Evolutionary conservation across 805 yeast genomes (phyloP).

Genomic region (Kodamaea nitidulidarum): DNA sequence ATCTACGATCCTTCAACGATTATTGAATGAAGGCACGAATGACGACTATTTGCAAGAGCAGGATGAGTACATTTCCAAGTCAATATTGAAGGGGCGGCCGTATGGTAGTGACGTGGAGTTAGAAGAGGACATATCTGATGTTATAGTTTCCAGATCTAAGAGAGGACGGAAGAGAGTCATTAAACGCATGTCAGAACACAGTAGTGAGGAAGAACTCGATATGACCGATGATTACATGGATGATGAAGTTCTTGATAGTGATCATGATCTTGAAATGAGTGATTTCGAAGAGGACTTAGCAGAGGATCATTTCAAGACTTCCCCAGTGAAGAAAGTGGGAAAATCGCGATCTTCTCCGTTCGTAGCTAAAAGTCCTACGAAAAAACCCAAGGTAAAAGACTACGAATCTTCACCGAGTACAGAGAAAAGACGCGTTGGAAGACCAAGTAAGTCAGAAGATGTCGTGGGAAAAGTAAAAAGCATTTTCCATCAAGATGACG

Average conservation of each 20-base stretch:
- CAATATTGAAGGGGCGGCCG: constrained; percentile 18
- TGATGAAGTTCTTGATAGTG: constrained; percentile 4
- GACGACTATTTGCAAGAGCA: constrained; percentile 29
- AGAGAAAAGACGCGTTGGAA: constrained; percentile 18
- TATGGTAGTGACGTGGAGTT: constrained; percentile 23
- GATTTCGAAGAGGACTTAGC: constrained; percentile 5
- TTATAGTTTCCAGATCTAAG: constrained; percentile 1
- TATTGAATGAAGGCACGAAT: constrained; percentile 34
- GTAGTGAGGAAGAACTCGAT: constrained; percentile 20
- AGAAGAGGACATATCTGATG: constrained; percentile 16
- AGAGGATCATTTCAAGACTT: constrained; percentile 7
- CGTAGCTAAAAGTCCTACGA: constrained; percentile 6
- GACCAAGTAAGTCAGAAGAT: constrained; percentile 25
- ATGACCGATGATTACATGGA: constrained; percentile 7
- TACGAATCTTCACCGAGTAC: constrained; percentile 7
- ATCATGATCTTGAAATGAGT: neutral
- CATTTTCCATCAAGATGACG: constrained; percentile 34
- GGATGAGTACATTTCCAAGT: constrained; percentile 45
- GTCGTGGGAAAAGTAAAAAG: constrained; percentile 28
- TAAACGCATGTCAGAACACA: neutral
- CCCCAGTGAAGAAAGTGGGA: constrained; percentile 1
- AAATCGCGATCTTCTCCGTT: neutral
- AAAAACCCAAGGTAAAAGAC: constrained; percentile 13
- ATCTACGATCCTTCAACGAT: constrained; percentile 25
- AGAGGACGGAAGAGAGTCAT: neutral